Percentiles rank a stretch among this genome's conserved stretches.
These are phyloP conservation scores for Malus hybrid DNA, from an alignment of 331 rosid species.

Conservation along the genomic window DNA sequence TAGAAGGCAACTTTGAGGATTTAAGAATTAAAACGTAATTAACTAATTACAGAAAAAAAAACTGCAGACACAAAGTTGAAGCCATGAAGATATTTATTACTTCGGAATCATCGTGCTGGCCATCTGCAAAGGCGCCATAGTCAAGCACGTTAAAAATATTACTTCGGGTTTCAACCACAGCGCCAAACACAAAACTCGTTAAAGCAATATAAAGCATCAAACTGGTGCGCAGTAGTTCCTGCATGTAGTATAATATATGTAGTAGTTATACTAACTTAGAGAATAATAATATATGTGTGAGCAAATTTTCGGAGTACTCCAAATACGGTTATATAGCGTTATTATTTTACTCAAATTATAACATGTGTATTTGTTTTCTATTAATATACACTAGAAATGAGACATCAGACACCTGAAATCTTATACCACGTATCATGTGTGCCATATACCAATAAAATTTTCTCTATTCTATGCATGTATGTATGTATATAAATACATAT, in stretches of 20 bases:
- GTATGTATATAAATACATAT: too few relatives aligned
- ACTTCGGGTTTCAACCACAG: neutral
- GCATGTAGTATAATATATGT: neutral
- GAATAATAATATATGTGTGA: too few relatives aligned
- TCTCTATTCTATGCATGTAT: too few relatives aligned
- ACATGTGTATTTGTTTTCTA: too few relatives aligned
- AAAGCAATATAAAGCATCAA: neutral
- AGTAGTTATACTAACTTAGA: too few relatives aligned
- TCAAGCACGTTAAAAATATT: constrained; percentile 16
- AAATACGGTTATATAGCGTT: too few relatives aligned
- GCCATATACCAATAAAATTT: too few relatives aligned
- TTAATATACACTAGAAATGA: too few relatives aligned
- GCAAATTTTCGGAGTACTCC: too few relatives aligned
- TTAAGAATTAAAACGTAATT: neutral
- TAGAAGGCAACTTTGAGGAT: neutral
- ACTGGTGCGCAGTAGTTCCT: neutral
- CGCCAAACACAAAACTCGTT: neutral
- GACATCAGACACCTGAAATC: too few relatives aligned
- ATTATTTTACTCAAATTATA: too few relatives aligned
- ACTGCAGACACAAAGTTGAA: neutral
- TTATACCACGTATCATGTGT: too few relatives aligned
- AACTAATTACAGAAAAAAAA: neutral
- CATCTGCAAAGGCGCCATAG: constrained; percentile 39
- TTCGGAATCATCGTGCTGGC: constrained; percentile 22
- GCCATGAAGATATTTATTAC: neutral